Evolutionary conservation across 495 filamentous ascomycete genomes (phyloP), one percentile per base, ranked within the genome.

Genomic region (Staphylotrichum tortipilum): DNA sequence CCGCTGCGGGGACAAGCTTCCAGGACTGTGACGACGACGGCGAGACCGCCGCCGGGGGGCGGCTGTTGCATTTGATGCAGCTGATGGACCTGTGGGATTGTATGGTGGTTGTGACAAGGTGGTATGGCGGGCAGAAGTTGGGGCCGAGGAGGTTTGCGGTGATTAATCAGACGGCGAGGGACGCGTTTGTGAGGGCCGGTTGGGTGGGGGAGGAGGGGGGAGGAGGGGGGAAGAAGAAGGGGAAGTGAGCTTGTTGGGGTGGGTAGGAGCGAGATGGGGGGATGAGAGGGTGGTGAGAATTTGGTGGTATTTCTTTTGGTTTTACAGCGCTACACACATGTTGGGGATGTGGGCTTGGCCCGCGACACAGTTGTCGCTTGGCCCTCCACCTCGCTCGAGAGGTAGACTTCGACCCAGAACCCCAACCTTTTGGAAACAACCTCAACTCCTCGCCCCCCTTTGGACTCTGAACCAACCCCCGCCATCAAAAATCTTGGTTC

Each of bases 11-110:
- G 7, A 78, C 82, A 17, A 75, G 74, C 30, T 85, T 81, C 49
- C 88, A 96, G 63, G 92, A 98, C 67, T 94, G 84, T 61, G 84
- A 98, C 57, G 92, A 97, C 62, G 92, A 98, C 61, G 92, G 92
- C 10, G 92, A 98, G 73, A 86, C 84, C n/a, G 92, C 92, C 19
- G 92, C 92, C 4, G 92, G 92, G 1, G 81, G 84, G 0, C 77
- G 92, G 22, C 59, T 97, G 58, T 70, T 95, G 34, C 86, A 94
- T 70, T 68, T 98, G 39, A 82, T 98, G 82, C 87, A 95, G 73
- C 62, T 91, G 56, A 97, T 96, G 89, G 86, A 89, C 65, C 78
- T 94, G 8, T 94, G 88, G 87, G 79, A 92, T 65, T 80, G 84
- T 7, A 80, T 96, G 63, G 89, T 97, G 2, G 85, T 98, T n/a